phyloP scores from a whole-genome alignment of 257 asterid genomes.

The Salvia rosmarinus region DNA sequence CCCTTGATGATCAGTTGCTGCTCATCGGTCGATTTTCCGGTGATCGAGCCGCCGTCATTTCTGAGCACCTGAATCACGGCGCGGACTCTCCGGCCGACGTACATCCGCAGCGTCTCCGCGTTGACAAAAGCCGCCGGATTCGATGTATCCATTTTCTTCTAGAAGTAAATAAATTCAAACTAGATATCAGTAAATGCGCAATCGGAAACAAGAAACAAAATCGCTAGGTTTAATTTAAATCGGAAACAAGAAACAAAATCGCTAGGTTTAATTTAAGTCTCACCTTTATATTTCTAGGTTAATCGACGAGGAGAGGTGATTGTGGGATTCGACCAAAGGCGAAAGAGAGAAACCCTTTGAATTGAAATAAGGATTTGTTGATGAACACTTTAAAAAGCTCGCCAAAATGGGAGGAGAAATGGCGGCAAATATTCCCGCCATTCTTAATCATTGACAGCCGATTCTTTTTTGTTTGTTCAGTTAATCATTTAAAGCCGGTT shows the following conservation, averaged over 20 bases:
- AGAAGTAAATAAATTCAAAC: not conserved
- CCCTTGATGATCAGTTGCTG: constrained; percentile 72
- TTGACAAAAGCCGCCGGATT: constrained; percentile 86
- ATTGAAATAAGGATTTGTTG: not conserved
- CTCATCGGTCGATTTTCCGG: constrained; percentile 83
- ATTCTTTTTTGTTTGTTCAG: too few relatives aligned
- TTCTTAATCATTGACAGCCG: not conserved
- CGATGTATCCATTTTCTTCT: constrained; percentile 70
- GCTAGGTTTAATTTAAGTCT: constrained; percentile 2
- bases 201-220: too few relatives aligned
- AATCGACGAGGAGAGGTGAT: not conserved
- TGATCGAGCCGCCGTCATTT: constrained; percentile 69
- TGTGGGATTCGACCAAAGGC: not conserved
- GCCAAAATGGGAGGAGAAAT: not conserved
- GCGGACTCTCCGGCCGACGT: constrained; percentile 76
- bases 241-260: not conserved
- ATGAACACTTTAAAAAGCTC: not conserved
- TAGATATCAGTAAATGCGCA: not conserved
- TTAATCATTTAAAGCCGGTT: not conserved
- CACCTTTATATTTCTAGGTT: constrained; percentile 13
- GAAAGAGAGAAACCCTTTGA: constrained; percentile 18
- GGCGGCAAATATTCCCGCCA: constrained; percentile 50
- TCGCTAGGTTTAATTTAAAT: not conserved
- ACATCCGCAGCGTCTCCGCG: constrained; percentile 66
- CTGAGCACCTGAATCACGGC: constrained; percentile 81